Base-by-base conservation (phyloP, 140 eudicot genomes). In the Cichorium intybus region DNA sequence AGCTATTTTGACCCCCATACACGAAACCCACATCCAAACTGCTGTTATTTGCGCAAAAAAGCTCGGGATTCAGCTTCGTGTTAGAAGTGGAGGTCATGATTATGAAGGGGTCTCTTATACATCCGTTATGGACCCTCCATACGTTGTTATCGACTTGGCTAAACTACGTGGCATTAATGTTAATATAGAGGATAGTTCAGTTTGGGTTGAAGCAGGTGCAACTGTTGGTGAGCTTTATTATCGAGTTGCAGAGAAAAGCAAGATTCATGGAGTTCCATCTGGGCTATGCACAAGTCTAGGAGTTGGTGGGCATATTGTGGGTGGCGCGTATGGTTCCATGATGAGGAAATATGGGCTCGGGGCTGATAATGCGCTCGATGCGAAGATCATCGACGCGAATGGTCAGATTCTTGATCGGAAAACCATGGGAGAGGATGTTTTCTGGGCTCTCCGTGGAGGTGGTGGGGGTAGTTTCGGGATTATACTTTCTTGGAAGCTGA, bases 131-230 rank as follows among this genome's bases (percentile, higher is more conserved):
- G 81, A 72, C n/a, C 70, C 70, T 29, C 77, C 70, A 0, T 82
- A 71, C 24, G 67, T 67, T 8, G 70, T 82, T 46, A 24, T 82
- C 16, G 88, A 82, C 70, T 16, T 79, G 18, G 73, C 72, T 21
- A 82, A 82, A 17, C 61, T 82, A 9, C 79, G 88, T 21, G 58
- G 65, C 41, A 55, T 82, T 15, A 53, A 52, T 9, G 75, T 82
- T 11, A 48, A 66, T 53, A 22, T 72, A 8, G 54, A 51, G 7
- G 85, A 75, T 22, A 55, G 57, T 11, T 70, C 80, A 22, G 88
- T 79, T 39, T 82, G 88, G 88, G 88, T 82, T 34, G 70, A 81
- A 45, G 80, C 87, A 0, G 91, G 91, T 33, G 91, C 91, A 27
- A 85, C 92, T 3, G 21, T 81, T 14, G 92, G 92, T 8, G 92